A percentile compares a stretch with the other conserved stretches of the same genome.
Conservation (phyloP, 2,329 filamentous ascomycete species). For the Fusarium beomiforme region DNA sequence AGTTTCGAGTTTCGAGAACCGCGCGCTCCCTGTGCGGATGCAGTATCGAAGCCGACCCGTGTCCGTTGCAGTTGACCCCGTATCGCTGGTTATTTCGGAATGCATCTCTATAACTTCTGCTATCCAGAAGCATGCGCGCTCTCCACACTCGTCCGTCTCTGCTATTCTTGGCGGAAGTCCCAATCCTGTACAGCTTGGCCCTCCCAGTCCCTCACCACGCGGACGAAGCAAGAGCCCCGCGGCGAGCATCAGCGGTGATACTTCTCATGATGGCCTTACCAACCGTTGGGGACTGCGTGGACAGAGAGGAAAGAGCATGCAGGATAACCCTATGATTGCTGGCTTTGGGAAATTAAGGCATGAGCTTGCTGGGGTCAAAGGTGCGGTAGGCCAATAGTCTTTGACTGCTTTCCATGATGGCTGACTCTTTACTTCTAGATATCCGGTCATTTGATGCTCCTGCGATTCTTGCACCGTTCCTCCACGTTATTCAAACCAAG, state of each 20-base stretch:
- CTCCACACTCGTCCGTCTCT: conserved; percentile 94
- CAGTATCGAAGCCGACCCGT: conserved; percentile 71
- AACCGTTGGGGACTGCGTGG: conserved; percentile 94
- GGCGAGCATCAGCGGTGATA: conserved; percentile 51
- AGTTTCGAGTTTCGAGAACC: conserved; percentile 33
- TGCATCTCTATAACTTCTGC: conserved; percentile 98
- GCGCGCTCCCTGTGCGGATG: conserved; percentile 57
- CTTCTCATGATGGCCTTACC: conserved; percentile 67
- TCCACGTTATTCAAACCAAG: conserved; percentile 95
- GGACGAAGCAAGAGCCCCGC: conserved; percentile 55
- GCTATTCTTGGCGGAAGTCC: conserved; percentile 88
- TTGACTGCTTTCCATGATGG: background rate
- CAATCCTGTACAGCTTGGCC: conserved; percentile 64
- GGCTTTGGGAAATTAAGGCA: conserved; percentile 90
- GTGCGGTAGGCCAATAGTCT: conserved; percentile 54
- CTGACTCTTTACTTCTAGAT: conserved; percentile 61
- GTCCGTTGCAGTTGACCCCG: conserved; percentile 87
- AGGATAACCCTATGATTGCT: conserved; percentile 95
- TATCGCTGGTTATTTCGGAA: conserved; percentile 95
- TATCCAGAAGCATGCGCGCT: conserved; percentile 97
- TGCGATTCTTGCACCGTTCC: conserved; percentile 88
- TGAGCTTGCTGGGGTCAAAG: conserved; percentile 86
- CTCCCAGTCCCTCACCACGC: conserved; percentile 54
- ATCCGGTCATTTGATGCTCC: conserved; percentile 90
- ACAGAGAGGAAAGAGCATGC: conserved; percentile 96